A percentile compares a stretch with the other conserved stretches of the same genome.
Evolutionary conservation across 1,139 yeast genomes (phyloP).

Genomic region (Scheffersomyces stambukii): DNA sequence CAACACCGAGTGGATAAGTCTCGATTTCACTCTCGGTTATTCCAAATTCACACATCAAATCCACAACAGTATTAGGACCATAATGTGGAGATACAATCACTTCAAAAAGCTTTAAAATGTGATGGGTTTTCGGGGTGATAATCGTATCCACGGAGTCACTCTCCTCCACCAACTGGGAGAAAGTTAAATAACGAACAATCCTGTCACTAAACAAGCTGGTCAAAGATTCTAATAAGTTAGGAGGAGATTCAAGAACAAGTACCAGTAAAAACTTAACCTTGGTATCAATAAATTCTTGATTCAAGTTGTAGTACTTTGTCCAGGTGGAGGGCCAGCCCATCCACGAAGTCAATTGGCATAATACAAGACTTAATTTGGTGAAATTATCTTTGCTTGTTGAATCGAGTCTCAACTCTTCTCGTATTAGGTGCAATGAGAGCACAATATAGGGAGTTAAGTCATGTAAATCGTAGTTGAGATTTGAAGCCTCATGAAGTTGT

Average conservation of each 20-base stretch:
- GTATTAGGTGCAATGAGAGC: constrained; percentile 64
- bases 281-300: constrained; percentile 18
- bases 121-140: constrained; percentile 63
- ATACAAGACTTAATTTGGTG: constrained; percentile 43
- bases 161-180: constrained; percentile 67
- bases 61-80: constrained; percentile 51
- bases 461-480: constrained; percentile 34
- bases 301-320: constrained; percentile 52
- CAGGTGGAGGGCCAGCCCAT: constrained; percentile 76
- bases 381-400: constrained; percentile 36
- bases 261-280: constrained; percentile 34
- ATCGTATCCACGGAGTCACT: constrained; percentile 55
- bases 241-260: constrained; percentile 46
- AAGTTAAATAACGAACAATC: constrained; percentile 55
- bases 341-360: constrained; percentile 62
- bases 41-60: constrained; percentile 53
- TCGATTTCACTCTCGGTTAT: constrained; percentile 54
- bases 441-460: constrained; percentile 61
- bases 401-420: constrained; percentile 72
- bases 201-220: constrained; percentile 43
- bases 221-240: constrained; percentile 52
- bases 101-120: constrained; percentile 57
- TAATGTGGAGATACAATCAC: constrained; percentile 53
- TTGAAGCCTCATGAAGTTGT: constrained; percentile 21
- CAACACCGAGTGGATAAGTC: constrained; percentile 70